These are phyloP conservation scores for Lasiodiplodia sp. DNA, from an alignment of 2,329 filamentous ascomycete species.

Conservation along the genomic window DNA sequence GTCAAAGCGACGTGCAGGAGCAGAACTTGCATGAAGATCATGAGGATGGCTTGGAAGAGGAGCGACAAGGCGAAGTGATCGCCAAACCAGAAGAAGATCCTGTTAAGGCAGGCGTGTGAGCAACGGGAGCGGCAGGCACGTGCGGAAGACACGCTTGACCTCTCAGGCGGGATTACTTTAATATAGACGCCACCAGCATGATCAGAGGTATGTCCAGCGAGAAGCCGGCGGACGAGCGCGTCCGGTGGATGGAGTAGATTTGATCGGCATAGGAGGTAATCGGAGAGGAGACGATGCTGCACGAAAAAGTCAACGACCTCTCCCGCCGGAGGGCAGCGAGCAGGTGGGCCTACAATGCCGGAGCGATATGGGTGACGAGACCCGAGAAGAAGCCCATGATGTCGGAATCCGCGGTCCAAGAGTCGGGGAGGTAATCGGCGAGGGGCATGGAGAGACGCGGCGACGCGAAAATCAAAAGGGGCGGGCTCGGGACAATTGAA, in stretches of 20 bases:
- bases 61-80: constrained; percentile 66
- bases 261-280: constrained; percentile 72
- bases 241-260: constrained; percentile 69
- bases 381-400: constrained; percentile 47
- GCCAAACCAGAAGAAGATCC: constrained; percentile 71
- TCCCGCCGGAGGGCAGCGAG: not conserved
- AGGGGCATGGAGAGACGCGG: constrained; percentile 23
- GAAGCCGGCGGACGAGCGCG: constrained; percentile 67
- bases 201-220: constrained; percentile 72
- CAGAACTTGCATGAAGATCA: constrained; percentile 65
- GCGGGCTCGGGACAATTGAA: not conserved
- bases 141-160: constrained; percentile 1
- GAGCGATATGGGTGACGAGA: constrained; percentile 46
- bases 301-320: not conserved
- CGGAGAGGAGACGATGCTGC: constrained; percentile 66
- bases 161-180: constrained; percentile 56
- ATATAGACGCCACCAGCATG: constrained; percentile 69
- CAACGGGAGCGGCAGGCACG: constrained; percentile 25
- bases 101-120: constrained; percentile 36
- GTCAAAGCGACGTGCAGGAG: constrained; percentile 68
- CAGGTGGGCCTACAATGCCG: constrained; percentile 44
- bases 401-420: constrained; percentile 25
- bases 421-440: constrained; percentile 28
- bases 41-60: constrained; percentile 66
- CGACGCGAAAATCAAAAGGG: not conserved